Evolutionary conservation across 805 yeast species (phyloP).

Genomic region (Naumovozyma castellii): DNA sequence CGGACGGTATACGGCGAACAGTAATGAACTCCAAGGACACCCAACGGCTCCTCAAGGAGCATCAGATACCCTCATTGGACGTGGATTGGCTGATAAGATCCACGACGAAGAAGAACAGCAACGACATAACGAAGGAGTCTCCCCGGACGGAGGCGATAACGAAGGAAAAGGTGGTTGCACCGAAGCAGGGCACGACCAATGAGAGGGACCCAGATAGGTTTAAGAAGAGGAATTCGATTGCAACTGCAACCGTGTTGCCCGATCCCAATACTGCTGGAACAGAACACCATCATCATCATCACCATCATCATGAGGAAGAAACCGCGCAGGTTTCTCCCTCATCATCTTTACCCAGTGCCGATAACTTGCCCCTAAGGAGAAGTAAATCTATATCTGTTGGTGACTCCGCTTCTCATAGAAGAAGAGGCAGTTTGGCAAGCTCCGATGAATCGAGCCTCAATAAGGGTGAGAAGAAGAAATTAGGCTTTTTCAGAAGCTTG

Average conservation of each 20-base stretch:
- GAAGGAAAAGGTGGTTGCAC: not conserved
- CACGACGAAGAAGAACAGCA: conserved; percentile 1
- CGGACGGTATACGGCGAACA: too few relatives aligned
- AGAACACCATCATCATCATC: not conserved
- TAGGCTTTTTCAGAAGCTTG: conserved; percentile 31
- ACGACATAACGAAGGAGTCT: not conserved
- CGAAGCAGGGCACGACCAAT: not conserved
- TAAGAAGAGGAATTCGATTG: conserved; percentile 3
- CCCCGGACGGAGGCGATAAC: not conserved
- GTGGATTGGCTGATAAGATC: conserved; percentile 26
- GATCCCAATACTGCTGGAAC: not conserved
- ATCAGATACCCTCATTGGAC: conserved; percentile 18
- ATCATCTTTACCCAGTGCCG: not conserved
- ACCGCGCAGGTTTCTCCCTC: not conserved
- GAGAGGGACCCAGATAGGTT: not conserved
- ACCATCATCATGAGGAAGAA: conserved; percentile 1
- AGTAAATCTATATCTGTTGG: conserved; percentile 28
- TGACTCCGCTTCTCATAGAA: conserved; percentile 4
- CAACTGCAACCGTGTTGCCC: conserved; percentile 1
- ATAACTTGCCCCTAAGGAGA: conserved; percentile 14
- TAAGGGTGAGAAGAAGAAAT: conserved; percentile 15
- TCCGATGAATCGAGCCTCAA: conserved; percentile 1
- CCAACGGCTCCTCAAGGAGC: conserved; percentile 14
- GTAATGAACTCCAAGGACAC: conserved; percentile 11
- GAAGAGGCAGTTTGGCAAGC: not conserved